Evolutionary conservation across 805 yeast genomes (phyloP), one percentile per base, ranked within the genome.

Genomic region (Lipomyces yamadae): DNA sequence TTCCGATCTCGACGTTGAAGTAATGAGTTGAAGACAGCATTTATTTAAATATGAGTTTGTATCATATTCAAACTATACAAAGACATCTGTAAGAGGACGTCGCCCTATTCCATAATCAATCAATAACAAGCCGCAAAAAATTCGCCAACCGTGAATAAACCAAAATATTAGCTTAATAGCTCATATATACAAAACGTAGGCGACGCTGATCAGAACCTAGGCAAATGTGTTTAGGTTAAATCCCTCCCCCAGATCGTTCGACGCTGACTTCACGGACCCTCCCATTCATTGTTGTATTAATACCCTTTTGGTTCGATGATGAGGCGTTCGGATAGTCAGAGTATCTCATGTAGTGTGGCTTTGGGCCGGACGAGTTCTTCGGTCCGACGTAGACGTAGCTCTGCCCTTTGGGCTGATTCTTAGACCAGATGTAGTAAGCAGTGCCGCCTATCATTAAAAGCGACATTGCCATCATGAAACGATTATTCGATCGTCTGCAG

Each of bases 201-300:
- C 42, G 48, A 15, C 24, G 48, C 6, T 6, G 18, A 18, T 24
- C 15, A 42, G n/a, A 24, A 54, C 37, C 37, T 54, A 54, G 34
- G n/a, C 56, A 42, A 42, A 42, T 24, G 48, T 42, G 29, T 42
- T 42, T 34, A 58, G 29, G 13, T 60, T 37, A 66, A 57, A 66
- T 32, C 1, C 70, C 70, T 30, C 70, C 70, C n/a, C 70, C 70
- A 13, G 70, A 63, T 37, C 70, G 63, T 54, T 63, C 70, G 35
- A 63, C 70, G 50, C 52, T 8, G 50, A 61, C 68, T 3, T 64
- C 68, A n/a, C 61, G 62, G 34, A 59, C 65, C 15, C 50, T 34
- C 35, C 64, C 61, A 33, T 29, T 56, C 48, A 55, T 64, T n/a
- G 66, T 60, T 33, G 42, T 50, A 34, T 67, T 67, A 37, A 59